Conservation (phyloP, 1,284 basidiomycete species). For the Marasmius sp. region DNA sequence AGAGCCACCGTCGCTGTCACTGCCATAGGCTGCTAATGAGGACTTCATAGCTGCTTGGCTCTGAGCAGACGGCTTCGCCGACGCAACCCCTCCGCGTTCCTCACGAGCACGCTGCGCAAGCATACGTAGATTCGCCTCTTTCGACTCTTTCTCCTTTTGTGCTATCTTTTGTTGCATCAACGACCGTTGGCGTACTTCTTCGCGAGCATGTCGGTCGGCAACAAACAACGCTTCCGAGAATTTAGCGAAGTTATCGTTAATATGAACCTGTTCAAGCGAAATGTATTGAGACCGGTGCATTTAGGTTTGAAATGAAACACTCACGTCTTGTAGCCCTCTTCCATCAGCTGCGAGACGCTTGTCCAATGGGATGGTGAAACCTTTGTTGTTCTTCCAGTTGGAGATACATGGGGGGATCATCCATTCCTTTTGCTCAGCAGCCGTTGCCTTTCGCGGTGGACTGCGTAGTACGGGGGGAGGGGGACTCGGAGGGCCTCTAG, state of each 20-base stretch:
- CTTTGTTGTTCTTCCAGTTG: slow-evolving; percentile 99
- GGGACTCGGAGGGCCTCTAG: slow-evolving; percentile 91
- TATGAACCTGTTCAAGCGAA: slow-evolving; percentile 68
- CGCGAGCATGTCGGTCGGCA: slow-evolving; percentile 96
- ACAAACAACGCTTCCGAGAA: slow-evolving; percentile 96
- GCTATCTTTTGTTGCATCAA: slow-evolving; percentile 98
- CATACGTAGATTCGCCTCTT: slow-evolving; percentile 94
- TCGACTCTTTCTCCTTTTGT: slow-evolving; percentile 95
- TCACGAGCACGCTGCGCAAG: slow-evolving; percentile 95
- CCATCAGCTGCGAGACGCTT: slow-evolving; percentile 98
- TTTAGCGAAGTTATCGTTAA: slow-evolving; percentile 99
- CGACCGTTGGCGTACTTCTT: slow-evolving; percentile 94
- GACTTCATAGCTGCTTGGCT: slow-evolving; percentile 70
- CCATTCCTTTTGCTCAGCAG: slow-evolving; percentile 99
- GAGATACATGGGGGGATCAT: slow-evolving; percentile 99
- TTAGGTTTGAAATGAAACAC: slow-evolving; percentile 29
- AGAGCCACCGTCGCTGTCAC: slow-evolving; percentile 59
- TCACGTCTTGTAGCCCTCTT: slow-evolving; percentile 93
- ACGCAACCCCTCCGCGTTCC: slow-evolving; percentile 80
- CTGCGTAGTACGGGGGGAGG: slow-evolving; percentile 96
- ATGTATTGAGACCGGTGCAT: slow-evolving; percentile 3
- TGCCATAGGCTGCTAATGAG: slow-evolving; percentile 83
- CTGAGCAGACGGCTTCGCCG: slow-evolving; percentile 56
- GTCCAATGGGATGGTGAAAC: slow-evolving; percentile 98
- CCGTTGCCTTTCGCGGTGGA: slow-evolving; percentile 94